Evolutionary conservation across 2,329 filamentous ascomycete genomes (phyloP).

Genomic region (Celoporthe dispersa): DNA sequence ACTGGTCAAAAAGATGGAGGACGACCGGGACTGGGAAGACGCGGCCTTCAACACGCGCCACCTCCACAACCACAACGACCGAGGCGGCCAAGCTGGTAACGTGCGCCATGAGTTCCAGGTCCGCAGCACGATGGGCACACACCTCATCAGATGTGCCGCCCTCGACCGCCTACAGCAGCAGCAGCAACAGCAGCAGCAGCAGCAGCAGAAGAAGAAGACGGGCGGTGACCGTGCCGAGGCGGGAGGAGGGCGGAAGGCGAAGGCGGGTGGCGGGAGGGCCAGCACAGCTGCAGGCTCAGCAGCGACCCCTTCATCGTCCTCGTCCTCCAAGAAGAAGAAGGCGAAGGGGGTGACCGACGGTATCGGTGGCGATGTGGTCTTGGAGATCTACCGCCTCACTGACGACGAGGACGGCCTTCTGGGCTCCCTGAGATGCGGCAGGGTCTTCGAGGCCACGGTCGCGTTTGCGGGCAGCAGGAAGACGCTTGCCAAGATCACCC

Average conservation of each 20-base stretch:
- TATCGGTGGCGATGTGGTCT: slow-evolving; percentile 17
- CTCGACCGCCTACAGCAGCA: slow-evolving; percentile 19
- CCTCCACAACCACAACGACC: slow-evolving; percentile 34
- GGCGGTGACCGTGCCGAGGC: neutral
- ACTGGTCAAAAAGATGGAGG: slow-evolving; percentile 11
- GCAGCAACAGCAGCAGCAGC: neutral
- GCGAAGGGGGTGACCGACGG: slow-evolving; percentile 13
- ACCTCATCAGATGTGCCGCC: slow-evolving; percentile 30
- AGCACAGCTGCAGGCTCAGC: neutral
- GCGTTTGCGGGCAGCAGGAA: slow-evolving; percentile 33
- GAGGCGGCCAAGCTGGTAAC: slow-evolving; percentile 22
- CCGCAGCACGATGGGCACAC: slow-evolving; percentile 31
- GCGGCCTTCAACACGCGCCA: slow-evolving; percentile 33
- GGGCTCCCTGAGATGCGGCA: slow-evolving; percentile 26
- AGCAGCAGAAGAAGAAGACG: neutral
- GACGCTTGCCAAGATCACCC: slow-evolving; percentile 26
- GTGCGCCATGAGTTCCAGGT: slow-evolving; percentile 31
- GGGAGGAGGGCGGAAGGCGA: neutral
- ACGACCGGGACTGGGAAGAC: slow-evolving; percentile 33
- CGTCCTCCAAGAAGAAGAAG: slow-evolving; percentile 1
- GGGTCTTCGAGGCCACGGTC: slow-evolving; percentile 29
- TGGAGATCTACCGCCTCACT: slow-evolving; percentile 34
- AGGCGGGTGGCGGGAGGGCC: slow-evolving; percentile 11
- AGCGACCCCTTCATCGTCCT: neutral
- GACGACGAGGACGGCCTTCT: slow-evolving; percentile 31